Conservation (phyloP, 371 early-diverging fungal species). For the Rhizomucor miehei region DNA sequence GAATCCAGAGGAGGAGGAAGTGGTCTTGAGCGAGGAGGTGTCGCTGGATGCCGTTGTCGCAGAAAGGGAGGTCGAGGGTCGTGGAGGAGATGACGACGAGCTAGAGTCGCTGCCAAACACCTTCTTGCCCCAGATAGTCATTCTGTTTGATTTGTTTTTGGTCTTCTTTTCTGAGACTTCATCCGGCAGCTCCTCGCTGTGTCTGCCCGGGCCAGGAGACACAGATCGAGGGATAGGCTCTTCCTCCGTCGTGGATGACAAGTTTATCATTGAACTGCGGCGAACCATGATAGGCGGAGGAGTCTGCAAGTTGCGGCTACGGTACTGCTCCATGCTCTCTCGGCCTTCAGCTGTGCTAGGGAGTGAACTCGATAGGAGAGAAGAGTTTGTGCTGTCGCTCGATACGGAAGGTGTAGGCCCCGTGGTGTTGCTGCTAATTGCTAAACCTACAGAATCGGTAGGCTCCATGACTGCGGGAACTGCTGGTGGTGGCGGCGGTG, state of each 20-base stretch:
- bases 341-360: slow-evolving; percentile 3
- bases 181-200: slow-evolving; percentile 13
- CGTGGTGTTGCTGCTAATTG: slow-evolving; percentile 12
- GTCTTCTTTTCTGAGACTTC: slow-evolving; percentile 32
- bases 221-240: slow-evolving; percentile 6
- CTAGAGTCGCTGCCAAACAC: slow-evolving; percentile 33
- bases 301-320: slow-evolving; percentile 18
- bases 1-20: slow-evolving; percentile 13
- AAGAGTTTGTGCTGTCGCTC: slow-evolving; percentile 21
- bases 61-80: slow-evolving; percentile 12
- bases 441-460: slow-evolving; percentile 18
- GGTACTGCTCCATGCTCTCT: slow-evolving; percentile 6
- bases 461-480: slow-evolving; percentile 13
- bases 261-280: slow-evolving; percentile 38
- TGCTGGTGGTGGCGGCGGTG: slow-evolving; percentile 26
- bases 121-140: slow-evolving; percentile 53
- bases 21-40: neutral
- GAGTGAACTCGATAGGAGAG: slow-evolving; percentile 15
- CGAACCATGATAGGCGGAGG: slow-evolving; percentile 30
- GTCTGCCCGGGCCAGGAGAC: slow-evolving; percentile 11
- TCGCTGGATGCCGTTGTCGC: neutral
- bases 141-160: slow-evolving; percentile 43
- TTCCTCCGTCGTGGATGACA: slow-evolving; percentile 17
- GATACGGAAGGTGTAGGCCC: slow-evolving; percentile 19
- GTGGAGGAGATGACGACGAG: slow-evolving; percentile 3